Evolutionary conservation across 495 filamentous ascomycete genomes (phyloP).

Genomic region (Recurvomyces mirabilis): DNA sequence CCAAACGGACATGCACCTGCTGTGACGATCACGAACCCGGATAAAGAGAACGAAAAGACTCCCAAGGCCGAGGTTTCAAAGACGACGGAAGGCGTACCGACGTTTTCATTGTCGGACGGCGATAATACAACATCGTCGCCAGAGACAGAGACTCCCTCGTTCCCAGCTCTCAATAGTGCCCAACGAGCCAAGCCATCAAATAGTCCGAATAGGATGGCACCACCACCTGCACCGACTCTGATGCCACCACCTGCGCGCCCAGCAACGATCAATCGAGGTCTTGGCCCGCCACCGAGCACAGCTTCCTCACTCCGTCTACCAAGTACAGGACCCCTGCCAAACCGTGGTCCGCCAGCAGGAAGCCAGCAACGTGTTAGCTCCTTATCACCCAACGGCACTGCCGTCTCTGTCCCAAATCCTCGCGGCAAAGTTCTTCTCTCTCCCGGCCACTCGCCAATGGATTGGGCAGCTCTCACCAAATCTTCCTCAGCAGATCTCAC

Average conservation of each 20-base stretch:
- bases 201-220: background rate
- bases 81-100: constrained; percentile 19
- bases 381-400: constrained; percentile 15
- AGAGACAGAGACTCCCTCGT: constrained; percentile 17
- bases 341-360: constrained; percentile 29
- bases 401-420: constrained; percentile 24
- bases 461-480: constrained; percentile 74
- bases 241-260: background rate
- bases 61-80: constrained; percentile 34
- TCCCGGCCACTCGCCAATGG: constrained; percentile 83
- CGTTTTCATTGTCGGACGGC: constrained; percentile 26
- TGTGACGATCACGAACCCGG: background rate
- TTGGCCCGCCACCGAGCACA: constrained; percentile 19
- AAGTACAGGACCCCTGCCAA: constrained; percentile 33
- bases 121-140: constrained; percentile 18
- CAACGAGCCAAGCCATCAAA: constrained; percentile 14
- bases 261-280: too few species aligned
- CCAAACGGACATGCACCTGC: background rate
- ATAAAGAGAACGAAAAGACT: constrained; percentile 29
- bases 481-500: constrained; percentile 46
- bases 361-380: constrained; percentile 20
- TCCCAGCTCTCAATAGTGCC: constrained; percentile 26
- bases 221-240: background rate
- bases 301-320: constrained; percentile 34
- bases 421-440: constrained; percentile 55